Evolutionary conservation across 331 rosid species (phyloP), one percentile per base, ranked within the genome.

Genomic region (Rhamnella rubrinervis): DNA sequence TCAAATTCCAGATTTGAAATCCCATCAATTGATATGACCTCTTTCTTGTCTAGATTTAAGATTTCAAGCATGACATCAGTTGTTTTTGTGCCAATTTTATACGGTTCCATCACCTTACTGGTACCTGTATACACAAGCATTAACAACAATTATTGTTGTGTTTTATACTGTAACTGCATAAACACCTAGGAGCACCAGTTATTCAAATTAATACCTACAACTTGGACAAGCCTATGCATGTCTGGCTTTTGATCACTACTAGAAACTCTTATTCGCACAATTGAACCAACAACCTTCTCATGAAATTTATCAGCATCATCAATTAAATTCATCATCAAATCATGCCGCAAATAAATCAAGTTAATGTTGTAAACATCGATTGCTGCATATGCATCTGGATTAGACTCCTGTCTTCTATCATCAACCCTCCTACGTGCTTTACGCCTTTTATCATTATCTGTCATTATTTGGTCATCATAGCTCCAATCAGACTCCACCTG

Each of bases 171-270:
- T 20, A 55, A 59, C 46, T 28, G 49, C 59, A 59, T 25, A 74
- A 49, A 76, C 25, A 51, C 65, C 59, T n/a, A 12, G 16, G 62
- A 66, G 51, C 65, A 41, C 63, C 19, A 51, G 55, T 59, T 68
- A 52, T 63, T 18, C 25, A 53, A 66, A 65, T 44, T 65, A 77
- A 62, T 89, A 91, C 98, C 98, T 80, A 83, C 84, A 75, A 95
- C 92, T 80, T 87, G 98, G 63, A 89, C 98, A 86, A 95, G 97
- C 85, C 98, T 89, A 77, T 91, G 86, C 78, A 86, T 79, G 61
- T 91, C 98, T 61, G 83, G 93, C 80, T 91, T 95, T 70, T 83
- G 82, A 75, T 89, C 97, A 71, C 82, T 63, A 58, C 80, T 78
- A 68, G 90, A 80, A 65, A 89, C 65, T 85, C 86, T 84, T 76